phyloP scores from a whole-genome alignment of 139 green algal genomes.

The Picochlorum sp. region DNA sequence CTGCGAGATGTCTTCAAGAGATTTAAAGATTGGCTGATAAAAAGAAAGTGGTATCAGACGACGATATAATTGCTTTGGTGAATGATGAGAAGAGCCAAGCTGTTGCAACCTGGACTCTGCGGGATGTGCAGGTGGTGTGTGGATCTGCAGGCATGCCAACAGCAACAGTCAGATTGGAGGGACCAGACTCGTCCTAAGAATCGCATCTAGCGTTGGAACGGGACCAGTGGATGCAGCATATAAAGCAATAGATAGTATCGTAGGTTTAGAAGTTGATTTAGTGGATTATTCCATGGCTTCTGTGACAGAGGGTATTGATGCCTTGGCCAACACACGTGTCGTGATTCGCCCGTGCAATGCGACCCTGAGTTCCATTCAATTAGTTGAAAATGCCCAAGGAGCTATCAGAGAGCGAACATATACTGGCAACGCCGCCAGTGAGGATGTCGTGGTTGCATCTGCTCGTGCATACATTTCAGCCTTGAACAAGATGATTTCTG shows the following conservation, averaged over 20 bases:
- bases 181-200: constrained; percentile 73
- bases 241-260: constrained; percentile 83
- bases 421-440: constrained; percentile 72
- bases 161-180: constrained; percentile 86
- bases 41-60: constrained; percentile 90
- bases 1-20: constrained; percentile 90
- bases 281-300: constrained; percentile 81
- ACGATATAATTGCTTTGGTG: constrained; percentile 90
- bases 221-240: constrained; percentile 92
- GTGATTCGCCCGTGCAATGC: constrained; percentile 49
- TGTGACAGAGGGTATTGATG: constrained; percentile 93
- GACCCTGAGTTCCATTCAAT: constrained; percentile 17
- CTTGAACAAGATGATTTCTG: constrained; percentile 94
- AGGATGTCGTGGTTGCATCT: constrained; percentile 90
- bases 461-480: constrained; percentile 85
- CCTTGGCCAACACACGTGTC: constrained; percentile 78
- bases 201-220: constrained; percentile 68
- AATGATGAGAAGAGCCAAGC: constrained; percentile 79
- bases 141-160: constrained; percentile 93
- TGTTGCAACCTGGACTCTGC: constrained; percentile 67
- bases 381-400: constrained; percentile 36
- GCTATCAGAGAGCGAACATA: constrained; percentile 49
- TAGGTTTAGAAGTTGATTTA: constrained; percentile 61
- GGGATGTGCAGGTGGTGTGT: constrained; percentile 92
- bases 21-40: constrained; percentile 90